Conservation (phyloP, 73 alveolate species). For the Effrenium voratum region DNA sequence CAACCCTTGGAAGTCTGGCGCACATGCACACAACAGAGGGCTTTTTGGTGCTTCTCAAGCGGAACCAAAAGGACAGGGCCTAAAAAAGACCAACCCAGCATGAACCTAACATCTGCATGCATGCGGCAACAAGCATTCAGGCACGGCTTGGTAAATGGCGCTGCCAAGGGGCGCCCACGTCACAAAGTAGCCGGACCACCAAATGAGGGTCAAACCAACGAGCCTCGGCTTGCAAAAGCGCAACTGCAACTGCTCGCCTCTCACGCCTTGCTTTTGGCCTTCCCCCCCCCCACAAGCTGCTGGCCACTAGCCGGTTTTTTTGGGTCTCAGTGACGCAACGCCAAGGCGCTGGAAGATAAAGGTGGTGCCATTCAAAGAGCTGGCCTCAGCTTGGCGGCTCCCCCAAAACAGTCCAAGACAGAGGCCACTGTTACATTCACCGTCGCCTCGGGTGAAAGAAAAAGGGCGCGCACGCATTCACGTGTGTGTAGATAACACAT, state of each 20-base stretch:
- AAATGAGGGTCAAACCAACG: slow-evolving; percentile 52
- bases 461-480: too few relatives aligned
- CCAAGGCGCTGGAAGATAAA: slow-evolving; percentile 59
- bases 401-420: too few relatives aligned
- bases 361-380: slow-evolving; percentile 80
- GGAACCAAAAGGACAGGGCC: too few relatives aligned
- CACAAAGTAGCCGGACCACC: slow-evolving; percentile 89
- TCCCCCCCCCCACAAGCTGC: neutral
- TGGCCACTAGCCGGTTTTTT: neutral
- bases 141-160: neutral
- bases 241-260: neutral
- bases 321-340: neutral
- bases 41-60: too few relatives aligned
- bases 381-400: neutral
- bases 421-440: too few relatives aligned
- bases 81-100: too few relatives aligned
- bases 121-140: too few relatives aligned
- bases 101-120: too few relatives aligned
- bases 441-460: too few relatives aligned
- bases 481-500: too few relatives aligned
- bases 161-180: slow-evolving; percentile 46
- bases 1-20: slow-evolving; percentile 11
- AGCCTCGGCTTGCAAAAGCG: slow-evolving; percentile 26
- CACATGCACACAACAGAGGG: too few relatives aligned
- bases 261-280: neutral